Percentiles rank a stretch among this genome's conserved stretches.
These are phyloP conservation scores for Simplicillium sp. DNA, from an alignment of 2,329 filamentous ascomycete genomes.

Conservation along the genomic window DNA sequence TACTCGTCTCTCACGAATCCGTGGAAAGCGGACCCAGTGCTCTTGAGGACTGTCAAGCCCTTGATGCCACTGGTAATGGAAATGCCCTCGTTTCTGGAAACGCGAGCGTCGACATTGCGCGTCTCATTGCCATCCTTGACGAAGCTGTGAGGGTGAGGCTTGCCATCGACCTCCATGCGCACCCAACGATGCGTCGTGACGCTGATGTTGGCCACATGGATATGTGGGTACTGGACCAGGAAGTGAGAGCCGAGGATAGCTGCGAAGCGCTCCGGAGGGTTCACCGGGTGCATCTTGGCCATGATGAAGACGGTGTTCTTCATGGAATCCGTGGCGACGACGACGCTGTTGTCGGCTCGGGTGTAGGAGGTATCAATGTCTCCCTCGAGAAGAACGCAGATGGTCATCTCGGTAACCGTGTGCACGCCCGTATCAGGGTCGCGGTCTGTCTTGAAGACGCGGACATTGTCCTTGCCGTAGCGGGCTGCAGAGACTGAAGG, in stretches of 20 bases:
- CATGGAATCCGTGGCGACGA: constrained; percentile 95
- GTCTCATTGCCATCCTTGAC: constrained; percentile 82
- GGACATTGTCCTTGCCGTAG: constrained; percentile 97
- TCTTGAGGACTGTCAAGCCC: constrained; percentile 85
- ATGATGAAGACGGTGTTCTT: constrained; percentile 97
- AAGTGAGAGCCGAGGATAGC: constrained; percentile 82
- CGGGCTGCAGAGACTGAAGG: constrained; percentile 53
- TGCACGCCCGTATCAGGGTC: constrained; percentile 70
- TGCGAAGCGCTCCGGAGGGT: constrained; percentile 86
- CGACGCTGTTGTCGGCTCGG: constrained; percentile 82
- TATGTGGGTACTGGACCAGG: constrained; percentile 78
- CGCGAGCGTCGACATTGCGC: constrained; percentile 67
- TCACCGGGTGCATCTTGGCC: constrained; percentile 87
- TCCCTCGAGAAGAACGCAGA: constrained; percentile 86
- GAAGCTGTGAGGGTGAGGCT: constrained; percentile 93
- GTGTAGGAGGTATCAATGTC: constrained; percentile 90
- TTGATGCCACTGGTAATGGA: constrained; percentile 68
- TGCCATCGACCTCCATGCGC: constrained; percentile 76
- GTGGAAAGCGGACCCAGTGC: constrained; percentile 92
- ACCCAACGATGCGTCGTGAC: constrained; percentile 86
- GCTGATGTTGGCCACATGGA: constrained; percentile 72
- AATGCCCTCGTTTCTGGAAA: constrained; percentile 60
- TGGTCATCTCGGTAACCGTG: constrained; percentile 88
- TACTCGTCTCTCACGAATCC: constrained; percentile 89
- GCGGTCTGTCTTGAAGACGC: constrained; percentile 87